A percentile compares a stretch with the other conserved stretches of the same genome.
phyloP scores from a whole-genome alignment of 2,329 filamentous ascomycete species.

The Stachybotrys elegans region DNA sequence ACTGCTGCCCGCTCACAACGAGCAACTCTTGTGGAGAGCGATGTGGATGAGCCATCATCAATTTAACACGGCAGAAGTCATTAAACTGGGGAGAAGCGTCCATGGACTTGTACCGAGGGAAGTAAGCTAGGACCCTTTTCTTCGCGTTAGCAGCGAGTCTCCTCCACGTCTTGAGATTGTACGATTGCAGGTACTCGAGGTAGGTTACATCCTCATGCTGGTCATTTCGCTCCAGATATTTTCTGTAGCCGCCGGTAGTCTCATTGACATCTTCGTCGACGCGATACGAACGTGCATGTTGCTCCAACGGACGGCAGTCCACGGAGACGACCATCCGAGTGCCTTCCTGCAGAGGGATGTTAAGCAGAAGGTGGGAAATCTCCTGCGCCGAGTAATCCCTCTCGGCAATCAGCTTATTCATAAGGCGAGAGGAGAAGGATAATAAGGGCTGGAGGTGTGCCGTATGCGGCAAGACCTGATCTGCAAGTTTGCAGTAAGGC shows the following conservation, averaged over 20 bases:
- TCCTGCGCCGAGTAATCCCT: slow-evolving; percentile 5
- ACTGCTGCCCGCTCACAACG: neutral
- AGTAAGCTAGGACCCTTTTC: neutral
- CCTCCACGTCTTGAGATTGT: slow-evolving; percentile 5
- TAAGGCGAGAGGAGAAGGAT: slow-evolving; percentile 2
- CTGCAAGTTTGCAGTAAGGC: slow-evolving; percentile 1
- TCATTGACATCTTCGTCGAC: slow-evolving; percentile 2
- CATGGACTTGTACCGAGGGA: slow-evolving; percentile 1
- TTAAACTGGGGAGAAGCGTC: slow-evolving; percentile 1
- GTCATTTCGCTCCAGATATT: slow-evolving; percentile 3
- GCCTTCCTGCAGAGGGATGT: slow-evolving; percentile 4
- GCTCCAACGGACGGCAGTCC: slow-evolving; percentile 4
- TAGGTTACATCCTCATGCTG: slow-evolving; percentile 2
- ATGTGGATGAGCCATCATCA: slow-evolving; percentile 4
- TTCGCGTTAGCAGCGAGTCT: slow-evolving; percentile 4
- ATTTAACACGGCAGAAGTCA: slow-evolving; percentile 3
- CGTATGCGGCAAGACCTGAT: slow-evolving; percentile 2
- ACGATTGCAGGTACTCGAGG: slow-evolving; percentile 3
- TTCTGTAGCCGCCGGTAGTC: slow-evolving; percentile 2
- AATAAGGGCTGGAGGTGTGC: neutral
- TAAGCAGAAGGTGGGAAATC: slow-evolving; percentile 3
- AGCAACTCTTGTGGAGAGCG: slow-evolving; percentile 3
- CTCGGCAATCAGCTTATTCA: slow-evolving; percentile 5
- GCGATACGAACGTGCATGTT: slow-evolving; percentile 2
- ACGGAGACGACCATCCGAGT: slow-evolving; percentile 1